Conservation (phyloP, 768 basidiomycete genomes). For the Leucogyrophana mollusca region DNA sequence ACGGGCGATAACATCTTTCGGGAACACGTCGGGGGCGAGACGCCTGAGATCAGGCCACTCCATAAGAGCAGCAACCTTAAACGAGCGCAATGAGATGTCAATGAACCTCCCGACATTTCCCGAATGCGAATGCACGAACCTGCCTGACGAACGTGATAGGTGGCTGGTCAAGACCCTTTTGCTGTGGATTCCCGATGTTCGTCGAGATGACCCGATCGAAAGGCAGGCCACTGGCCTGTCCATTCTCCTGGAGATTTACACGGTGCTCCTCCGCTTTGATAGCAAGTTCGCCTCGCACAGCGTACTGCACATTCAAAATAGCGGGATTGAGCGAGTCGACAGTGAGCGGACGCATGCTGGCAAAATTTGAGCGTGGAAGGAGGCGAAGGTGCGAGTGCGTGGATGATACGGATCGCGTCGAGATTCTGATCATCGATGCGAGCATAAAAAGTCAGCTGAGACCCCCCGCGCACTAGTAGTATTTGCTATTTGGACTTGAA, state of each 20-base stretch:
- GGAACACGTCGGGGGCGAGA: constrained; percentile 77
- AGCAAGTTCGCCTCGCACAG: constrained; percentile 95
- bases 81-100: constrained; percentile 3
- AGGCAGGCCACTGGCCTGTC: constrained; percentile 54
- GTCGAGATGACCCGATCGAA: constrained; percentile 89
- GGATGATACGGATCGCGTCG: constrained; percentile 6
- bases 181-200: constrained; percentile 98
- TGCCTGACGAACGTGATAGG: constrained; percentile 92
- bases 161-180: constrained; percentile 89
- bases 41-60: constrained; percentile 88
- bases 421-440: constrained; percentile 4
- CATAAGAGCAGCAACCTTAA: constrained; percentile 82
- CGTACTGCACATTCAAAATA: constrained; percentile 88
- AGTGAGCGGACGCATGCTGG: constrained; percentile 61
- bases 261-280: constrained; percentile 88
- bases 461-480: too few species aligned
- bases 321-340: constrained; percentile 77
- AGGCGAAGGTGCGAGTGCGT: constrained; percentile 5
- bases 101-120: constrained; percentile 3
- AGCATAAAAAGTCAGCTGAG: not conserved
- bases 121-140: constrained; percentile 42
- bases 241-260: constrained; percentile 59
- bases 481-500: too few species aligned
- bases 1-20: constrained; percentile 79
- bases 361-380: too few species aligned